A percentile compares a stretch with the other conserved stretches of the same genome.
These are phyloP conservation scores for Stemphylium vesicarium DNA, from an alignment of 2,329 filamentous ascomycete genomes.

Conservation along the genomic window DNA sequence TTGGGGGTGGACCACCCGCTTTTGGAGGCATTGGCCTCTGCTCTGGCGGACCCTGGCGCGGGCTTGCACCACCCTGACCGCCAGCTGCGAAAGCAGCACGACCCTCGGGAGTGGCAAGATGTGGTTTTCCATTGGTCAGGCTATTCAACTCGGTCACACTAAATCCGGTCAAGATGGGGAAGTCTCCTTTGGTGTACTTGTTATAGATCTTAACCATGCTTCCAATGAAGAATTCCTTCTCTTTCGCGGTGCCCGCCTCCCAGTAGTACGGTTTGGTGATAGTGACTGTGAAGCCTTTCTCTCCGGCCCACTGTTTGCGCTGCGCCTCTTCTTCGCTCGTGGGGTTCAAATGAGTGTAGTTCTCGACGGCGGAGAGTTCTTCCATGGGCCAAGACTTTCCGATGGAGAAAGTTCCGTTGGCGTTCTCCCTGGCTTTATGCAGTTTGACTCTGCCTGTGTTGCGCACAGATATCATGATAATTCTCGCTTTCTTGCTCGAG, in stretches of 20 bases:
- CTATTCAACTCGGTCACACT: constrained; percentile 78
- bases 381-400: constrained; percentile 98
- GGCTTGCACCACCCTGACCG: constrained; percentile 14
- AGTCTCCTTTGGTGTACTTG: constrained; percentile 79
- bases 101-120: constrained; percentile 38
- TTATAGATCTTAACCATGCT: constrained; percentile 95
- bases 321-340: constrained; percentile 66
- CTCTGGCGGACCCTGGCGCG: constrained; percentile 26
- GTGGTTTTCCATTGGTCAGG: constrained; percentile 64
- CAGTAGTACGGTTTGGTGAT: constrained; percentile 96
- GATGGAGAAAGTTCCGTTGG: constrained; percentile 92
- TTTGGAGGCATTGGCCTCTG: constrained; percentile 29
- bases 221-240: constrained; percentile 98
- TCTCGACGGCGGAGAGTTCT: constrained; percentile 83
- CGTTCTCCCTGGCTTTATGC: constrained; percentile 96
- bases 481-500: constrained; percentile 81
- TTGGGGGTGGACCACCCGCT: constrained; percentile 28
- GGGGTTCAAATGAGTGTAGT: constrained; percentile 70
- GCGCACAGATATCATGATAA: constrained; percentile 92
- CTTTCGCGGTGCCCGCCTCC: constrained; percentile 90
- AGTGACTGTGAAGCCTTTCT: constrained; percentile 84
- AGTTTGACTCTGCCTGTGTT: constrained; percentile 92
- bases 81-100: constrained; percentile 24
- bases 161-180: constrained; percentile 82
- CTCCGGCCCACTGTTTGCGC: constrained; percentile 76